Base-by-base conservation (phyloP, 202 grass and related monocot genomes). In the Carex arenaria region DNA sequence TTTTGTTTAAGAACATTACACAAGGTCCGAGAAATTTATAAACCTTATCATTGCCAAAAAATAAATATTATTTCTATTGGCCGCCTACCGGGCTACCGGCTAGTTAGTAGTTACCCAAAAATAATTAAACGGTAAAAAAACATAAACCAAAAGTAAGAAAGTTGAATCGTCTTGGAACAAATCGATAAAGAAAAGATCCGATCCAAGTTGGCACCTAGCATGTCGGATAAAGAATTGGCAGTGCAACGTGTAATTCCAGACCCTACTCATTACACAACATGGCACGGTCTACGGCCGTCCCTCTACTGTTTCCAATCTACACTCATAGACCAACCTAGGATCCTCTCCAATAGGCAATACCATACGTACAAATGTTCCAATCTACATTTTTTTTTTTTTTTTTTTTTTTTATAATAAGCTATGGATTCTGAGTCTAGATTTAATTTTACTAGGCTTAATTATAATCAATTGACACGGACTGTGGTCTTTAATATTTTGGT, bases 171-270 rank as follows among this genome's bases (percentile, higher is more conserved):
- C 5, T 74, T 3, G 45, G 12, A 53, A 74, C 45, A 30, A 53
- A 53, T 53, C 12, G 22, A 73, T 5, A 30, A 55, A 17, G 49
- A 76, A 76, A 76, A 14, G 47, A 76, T 76, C 51, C 72, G n/a
- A 34, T 34, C 23, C 52, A 34, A 18, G 26, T 67, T 23, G 79
- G 61, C 61, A 54, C 11, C 15, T 66, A 53, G 79, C 20, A 55
- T 82, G 79, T 67, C 62, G 40, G 63, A 3, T n/a, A 82, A 82
- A 82, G 79, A n/a, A 67, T 38, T 67, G 62, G 64, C 79, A 64
- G 7, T 54, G 13, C 79, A 43, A 67, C 79, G 62, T 64, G 79
- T 67, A 18, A 65, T 31, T 15, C 74, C 40, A 67, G 42, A 34
- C 79, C 57, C 43, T 49, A 82, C 79, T 67, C 61, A 32, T 53